phyloP scores from a whole-genome alignment of 495 filamentous ascomycete species.

The Neurospora sp. region DNA sequence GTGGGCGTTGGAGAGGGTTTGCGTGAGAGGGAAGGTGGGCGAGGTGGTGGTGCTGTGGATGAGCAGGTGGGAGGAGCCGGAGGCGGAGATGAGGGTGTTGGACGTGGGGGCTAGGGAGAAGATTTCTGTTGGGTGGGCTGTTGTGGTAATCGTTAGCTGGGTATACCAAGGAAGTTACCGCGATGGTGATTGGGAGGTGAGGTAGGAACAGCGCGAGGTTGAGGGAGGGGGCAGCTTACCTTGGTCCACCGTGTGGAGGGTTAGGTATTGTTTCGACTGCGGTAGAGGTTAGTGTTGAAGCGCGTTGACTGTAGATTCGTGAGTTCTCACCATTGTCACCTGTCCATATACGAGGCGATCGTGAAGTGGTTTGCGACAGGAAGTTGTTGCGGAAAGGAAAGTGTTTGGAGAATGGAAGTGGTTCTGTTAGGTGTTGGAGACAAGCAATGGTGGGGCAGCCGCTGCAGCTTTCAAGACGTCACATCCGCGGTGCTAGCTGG shows the following conservation, averaged over 20 bases:
- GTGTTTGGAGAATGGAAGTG: background rate
- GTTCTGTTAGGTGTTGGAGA: background rate
- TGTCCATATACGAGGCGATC: slow-evolving; percentile 14
- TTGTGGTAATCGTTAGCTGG: no score
- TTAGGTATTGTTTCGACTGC: slow-evolving; percentile 97
- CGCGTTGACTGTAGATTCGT: background rate
- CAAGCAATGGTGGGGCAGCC: background rate
- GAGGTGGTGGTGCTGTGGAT: slow-evolving; percentile 64
- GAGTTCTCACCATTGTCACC: slow-evolving; percentile 32
- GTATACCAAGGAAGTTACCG: no score
- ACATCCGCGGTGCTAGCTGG: background rate
- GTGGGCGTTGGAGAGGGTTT: slow-evolving; percentile 68
- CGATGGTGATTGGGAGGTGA: no score
- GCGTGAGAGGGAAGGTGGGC: slow-evolving; percentile 60
- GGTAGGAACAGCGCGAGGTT: no score
- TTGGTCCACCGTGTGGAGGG: slow-evolving; percentile 78
- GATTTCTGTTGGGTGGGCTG: slow-evolving; percentile 80
- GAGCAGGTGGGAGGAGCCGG: slow-evolving; percentile 68
- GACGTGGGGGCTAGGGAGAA: slow-evolving; percentile 80
- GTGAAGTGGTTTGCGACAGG: background rate
- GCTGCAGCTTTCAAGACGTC: background rate
- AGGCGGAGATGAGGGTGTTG: slow-evolving; percentile 65
- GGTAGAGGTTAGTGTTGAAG: background rate
- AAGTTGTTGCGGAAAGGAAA: background rate
- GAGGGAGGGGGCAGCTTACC: slow-evolving; percentile 37